phyloP scores from a whole-genome alignment of 2,329 filamentous ascomycete genomes.

The Monosporascus sp. region DNA sequence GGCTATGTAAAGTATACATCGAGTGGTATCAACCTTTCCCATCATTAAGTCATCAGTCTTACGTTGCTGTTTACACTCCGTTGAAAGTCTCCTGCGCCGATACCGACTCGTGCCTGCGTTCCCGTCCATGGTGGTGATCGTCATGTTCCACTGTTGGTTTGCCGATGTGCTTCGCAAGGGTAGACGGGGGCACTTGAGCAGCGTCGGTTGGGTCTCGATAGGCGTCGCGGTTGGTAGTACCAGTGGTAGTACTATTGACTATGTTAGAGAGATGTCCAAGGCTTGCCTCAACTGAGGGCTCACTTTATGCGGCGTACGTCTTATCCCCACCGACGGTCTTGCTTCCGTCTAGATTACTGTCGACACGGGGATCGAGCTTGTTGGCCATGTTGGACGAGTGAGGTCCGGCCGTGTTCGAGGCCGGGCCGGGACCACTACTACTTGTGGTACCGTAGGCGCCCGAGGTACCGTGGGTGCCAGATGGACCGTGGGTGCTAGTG shows the following conservation, averaged over 20 bases:
- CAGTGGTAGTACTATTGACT: conserved; percentile 3
- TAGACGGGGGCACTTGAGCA: conserved; percentile 52
- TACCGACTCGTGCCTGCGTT: conserved; percentile 38
- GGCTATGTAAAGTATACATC: not conserved
- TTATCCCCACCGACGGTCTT: conserved; percentile 51
- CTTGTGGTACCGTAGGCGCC: conserved; percentile 24
- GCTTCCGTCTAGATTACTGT: conserved; percentile 49
- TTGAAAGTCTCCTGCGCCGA: conserved; percentile 44
- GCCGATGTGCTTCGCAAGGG: conserved; percentile 42
- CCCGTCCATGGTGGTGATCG: conserved; percentile 37
- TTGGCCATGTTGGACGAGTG: conserved; percentile 50
- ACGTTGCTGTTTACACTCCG: conserved; percentile 33
- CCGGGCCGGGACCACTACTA: conserved; percentile 25
- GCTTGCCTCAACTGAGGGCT: not conserved
- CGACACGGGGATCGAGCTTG: conserved; percentile 51
- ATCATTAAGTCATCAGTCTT: conserved; percentile 5
- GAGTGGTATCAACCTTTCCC: not conserved
- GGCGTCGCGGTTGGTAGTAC: conserved; percentile 6
- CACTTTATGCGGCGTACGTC: conserved; percentile 37
- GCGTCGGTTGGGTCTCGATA: conserved; percentile 48
- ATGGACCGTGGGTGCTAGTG: conserved; percentile 11
- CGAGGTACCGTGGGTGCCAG: conserved; percentile 20
- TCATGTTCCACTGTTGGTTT: conserved; percentile 40
- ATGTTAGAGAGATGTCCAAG: not conserved
- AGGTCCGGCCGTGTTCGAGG: conserved; percentile 42